Base-by-base conservation (phyloP, 1,284 basidiomycete species). In the Takashimella koratensis region DNA sequence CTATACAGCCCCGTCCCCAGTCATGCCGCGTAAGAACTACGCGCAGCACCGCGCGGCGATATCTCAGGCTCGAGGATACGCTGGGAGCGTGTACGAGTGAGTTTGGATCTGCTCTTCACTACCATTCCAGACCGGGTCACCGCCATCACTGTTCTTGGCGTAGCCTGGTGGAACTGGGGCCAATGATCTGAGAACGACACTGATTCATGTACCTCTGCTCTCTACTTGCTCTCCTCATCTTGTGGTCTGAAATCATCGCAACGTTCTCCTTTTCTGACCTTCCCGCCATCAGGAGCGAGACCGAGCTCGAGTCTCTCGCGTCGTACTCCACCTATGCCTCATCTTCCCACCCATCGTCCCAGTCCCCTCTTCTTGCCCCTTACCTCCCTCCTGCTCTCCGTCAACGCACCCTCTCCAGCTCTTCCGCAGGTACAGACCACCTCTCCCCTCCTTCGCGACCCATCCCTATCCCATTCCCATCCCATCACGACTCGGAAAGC, bases 251-350 rank as follows among this genome's bases (percentile, higher is more conserved):
- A n/a, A n/a, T n/a, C n/a, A n/a, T n/a, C 30, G 16, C 30, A 36
- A 36, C 8, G 30, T 16, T 16, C 30, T 16, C 16, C 30, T 36
- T 36, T 8, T 36, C 30, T 36, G 16, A 36, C 30, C 30, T 36
- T 16, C 10, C 30, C 30, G 8, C 30, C 16, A 8, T 8, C 27
- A 65, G 66, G 53, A 65, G 63, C 49, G 65, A 67, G 42, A 68
- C 66, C 6, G 65, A 66, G 25, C 54, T 58, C 10, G 66, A 66
- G 40, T 66, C 65, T 20, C 49, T 66, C 22, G 62, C 64, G 20
- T 66, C 65, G 4, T 61, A 51, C 50, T 59, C 66, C 5, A 68
- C 66, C 3, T 59, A 56, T 36, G 16, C 47, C 6, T 36, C 30
- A 13, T 11, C 11, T 36, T 46, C 45, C 22, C 4, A 12, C 16